phyloP scores from a whole-genome alignment of 129 eudicot genomes.

The Silybum marianum region DNA sequence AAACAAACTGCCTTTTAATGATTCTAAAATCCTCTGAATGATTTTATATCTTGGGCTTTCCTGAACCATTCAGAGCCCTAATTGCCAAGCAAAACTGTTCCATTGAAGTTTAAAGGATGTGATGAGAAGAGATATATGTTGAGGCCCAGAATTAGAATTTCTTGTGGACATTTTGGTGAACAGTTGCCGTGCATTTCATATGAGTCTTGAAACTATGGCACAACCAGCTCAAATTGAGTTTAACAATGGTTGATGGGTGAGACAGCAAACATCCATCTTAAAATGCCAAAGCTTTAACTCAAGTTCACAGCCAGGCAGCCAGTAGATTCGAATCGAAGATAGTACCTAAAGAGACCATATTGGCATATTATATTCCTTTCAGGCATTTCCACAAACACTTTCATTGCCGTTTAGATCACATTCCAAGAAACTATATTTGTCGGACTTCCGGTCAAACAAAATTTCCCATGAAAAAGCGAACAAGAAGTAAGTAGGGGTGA shows the following conservation, averaged over 20 bases:
- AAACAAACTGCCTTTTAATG: too few relatives aligned
- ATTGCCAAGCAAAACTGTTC: too few relatives aligned
- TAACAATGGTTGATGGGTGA: conserved; percentile 31
- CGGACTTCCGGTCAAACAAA: conserved; percentile 46
- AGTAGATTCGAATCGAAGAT: too few relatives aligned
- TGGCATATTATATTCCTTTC: conserved; percentile 40
- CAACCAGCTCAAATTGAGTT: conserved; percentile 36
- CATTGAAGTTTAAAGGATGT: too few relatives aligned
- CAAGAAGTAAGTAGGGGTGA: conserved; percentile 23
- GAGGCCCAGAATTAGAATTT: conserved; percentile 41
- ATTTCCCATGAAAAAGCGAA: conserved; percentile 45
- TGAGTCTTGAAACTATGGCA: conserved; percentile 42
- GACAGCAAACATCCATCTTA: too few relatives aligned
- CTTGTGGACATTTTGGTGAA: conserved; percentile 58
- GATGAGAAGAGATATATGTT: too few relatives aligned
- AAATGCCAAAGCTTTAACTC: too few relatives aligned
- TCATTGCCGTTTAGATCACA: conserved; percentile 58
- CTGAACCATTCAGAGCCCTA: too few relatives aligned
- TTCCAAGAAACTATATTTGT: conserved; percentile 62
- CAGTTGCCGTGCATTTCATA: conserved; percentile 37
- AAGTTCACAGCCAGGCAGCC: too few relatives aligned
- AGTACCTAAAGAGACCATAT: not conserved
- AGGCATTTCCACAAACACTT: conserved; percentile 53
- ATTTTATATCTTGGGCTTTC: too few relatives aligned
- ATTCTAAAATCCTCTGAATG: too few relatives aligned